Evolutionary conservation across 805 yeast genomes (phyloP).

Genomic region (Myxozyma melibiosi): DNA sequence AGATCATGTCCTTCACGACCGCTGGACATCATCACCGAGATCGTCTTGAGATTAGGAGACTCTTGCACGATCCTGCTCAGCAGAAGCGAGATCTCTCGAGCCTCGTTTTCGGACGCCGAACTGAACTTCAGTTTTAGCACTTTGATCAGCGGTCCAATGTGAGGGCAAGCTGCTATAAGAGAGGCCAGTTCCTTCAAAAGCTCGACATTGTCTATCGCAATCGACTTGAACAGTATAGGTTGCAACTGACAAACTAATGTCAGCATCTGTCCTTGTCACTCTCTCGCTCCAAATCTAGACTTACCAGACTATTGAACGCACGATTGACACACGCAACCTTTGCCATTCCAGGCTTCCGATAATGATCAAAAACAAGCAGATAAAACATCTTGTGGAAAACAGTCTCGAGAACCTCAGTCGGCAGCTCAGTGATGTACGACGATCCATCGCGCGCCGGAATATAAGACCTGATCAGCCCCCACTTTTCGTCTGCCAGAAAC

Average conservation of each 20-base stretch:
- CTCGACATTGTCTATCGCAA: conserved; percentile 4
- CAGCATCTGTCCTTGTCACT: not conserved
- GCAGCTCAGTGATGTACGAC: conserved; percentile 15
- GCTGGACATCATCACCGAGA: conserved; percentile 9
- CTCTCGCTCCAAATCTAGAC: too few species aligned
- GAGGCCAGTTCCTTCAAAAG: conserved; percentile 5
- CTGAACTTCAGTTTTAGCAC: conserved; percentile 9
- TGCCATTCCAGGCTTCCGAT: conserved; percentile 15
- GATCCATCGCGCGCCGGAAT: conserved; percentile 24
- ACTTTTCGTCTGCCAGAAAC: conserved; percentile 17
- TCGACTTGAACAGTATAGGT: conserved; percentile 11
- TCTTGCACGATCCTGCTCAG: not conserved
- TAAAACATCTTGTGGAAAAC: conserved; percentile 17
- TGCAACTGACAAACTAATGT: conserved; percentile 2
- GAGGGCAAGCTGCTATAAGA: conserved; percentile 1
- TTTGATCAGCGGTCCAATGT: conserved; percentile 10
- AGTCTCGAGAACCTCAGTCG: conserved; percentile 19
- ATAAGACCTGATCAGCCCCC: conserved; percentile 18
- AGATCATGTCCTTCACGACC: conserved; percentile 13
- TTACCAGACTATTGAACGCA: conserved; percentile 5
- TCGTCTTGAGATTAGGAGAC: conserved; percentile 14
- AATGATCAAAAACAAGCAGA: conserved; percentile 6
- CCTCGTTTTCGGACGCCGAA: not conserved
- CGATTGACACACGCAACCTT: conserved; percentile 13
- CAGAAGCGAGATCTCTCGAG: conserved; percentile 1